These are phyloP conservation scores for Arthrobotrys entomopaga DNA, from an alignment of 2,329 filamentous ascomycete genomes.

Conservation along the genomic window DNA sequence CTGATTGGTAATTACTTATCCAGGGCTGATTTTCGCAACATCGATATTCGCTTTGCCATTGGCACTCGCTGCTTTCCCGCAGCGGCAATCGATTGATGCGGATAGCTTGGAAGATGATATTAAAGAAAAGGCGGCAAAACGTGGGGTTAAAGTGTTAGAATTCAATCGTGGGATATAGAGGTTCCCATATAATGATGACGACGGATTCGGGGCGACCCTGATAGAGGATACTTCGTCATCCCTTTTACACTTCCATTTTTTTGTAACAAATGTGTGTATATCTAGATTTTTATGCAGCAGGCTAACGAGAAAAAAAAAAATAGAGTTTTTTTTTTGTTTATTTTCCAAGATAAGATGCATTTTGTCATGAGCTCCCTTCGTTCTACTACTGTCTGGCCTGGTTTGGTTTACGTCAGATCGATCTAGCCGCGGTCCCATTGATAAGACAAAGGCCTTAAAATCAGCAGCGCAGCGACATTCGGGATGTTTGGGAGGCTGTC, in stretches of 20 bases:
- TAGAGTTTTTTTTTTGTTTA: constrained; percentile 6
- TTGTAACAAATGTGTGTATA: constrained; percentile 1
- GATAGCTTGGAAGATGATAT: constrained; percentile 85
- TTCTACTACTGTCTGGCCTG: neutral
- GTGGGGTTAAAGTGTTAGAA: constrained; percentile 78
- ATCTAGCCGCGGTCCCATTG: constrained; percentile 2
- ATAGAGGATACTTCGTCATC: neutral
- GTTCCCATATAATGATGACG: neutral
- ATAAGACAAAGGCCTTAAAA: constrained; percentile 21
- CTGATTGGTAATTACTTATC: constrained; percentile 1
- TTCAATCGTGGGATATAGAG: constrained; percentile 92
- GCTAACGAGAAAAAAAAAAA: constrained; percentile 1
- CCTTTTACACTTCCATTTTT: neutral
- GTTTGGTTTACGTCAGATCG: constrained; percentile 33
- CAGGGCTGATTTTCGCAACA: constrained; percentile 80
- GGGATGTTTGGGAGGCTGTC: neutral
- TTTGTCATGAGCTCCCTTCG: constrained; percentile 28
- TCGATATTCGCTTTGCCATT: constrained; percentile 89
- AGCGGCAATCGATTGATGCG: constrained; percentile 83
- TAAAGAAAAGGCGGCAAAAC: constrained; percentile 77
- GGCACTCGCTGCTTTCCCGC: constrained; percentile 90
- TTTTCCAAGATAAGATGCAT: constrained; percentile 22
- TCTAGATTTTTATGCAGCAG: constrained; percentile 17
- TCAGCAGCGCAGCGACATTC: constrained; percentile 7
- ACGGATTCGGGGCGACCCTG: neutral